Evolutionary conservation across 2,329 filamentous ascomycete genomes (phyloP).

Genomic region (Calonectria hongkongensis): DNA sequence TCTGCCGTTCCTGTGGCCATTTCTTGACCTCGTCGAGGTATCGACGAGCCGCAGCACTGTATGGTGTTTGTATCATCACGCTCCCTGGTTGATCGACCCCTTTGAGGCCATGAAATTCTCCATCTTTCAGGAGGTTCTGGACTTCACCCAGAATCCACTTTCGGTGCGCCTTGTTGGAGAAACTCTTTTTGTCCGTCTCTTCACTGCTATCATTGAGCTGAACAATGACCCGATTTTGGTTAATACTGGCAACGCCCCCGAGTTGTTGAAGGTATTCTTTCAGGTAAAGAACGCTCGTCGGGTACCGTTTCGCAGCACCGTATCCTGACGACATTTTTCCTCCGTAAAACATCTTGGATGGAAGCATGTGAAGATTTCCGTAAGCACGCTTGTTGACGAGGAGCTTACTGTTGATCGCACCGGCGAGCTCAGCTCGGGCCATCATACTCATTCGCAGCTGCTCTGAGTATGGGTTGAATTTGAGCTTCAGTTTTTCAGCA

Average conservation of each 20-base stretch:
- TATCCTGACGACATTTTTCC: slow-evolving; percentile 61
- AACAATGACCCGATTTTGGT: slow-evolving; percentile 62
- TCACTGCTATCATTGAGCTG: slow-evolving; percentile 55
- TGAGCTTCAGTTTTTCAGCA: slow-evolving; percentile 44
- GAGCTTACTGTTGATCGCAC: slow-evolving; percentile 58
- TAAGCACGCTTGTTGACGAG: slow-evolving; percentile 62
- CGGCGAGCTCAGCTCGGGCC: slow-evolving; percentile 60
- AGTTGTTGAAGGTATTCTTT: slow-evolving; percentile 56
- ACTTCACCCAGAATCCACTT: slow-evolving; percentile 61
- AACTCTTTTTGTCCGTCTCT: slow-evolving; percentile 58
- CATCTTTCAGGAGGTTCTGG: slow-evolving; percentile 56
- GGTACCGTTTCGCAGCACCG: slow-evolving; percentile 49
- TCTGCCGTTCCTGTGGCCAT: slow-evolving; percentile 54
- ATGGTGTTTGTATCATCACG: slow-evolving; percentile 67
- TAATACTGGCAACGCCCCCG: slow-evolving; percentile 42
- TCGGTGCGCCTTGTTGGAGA: slow-evolving; percentile 63
- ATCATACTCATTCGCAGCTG: slow-evolving; percentile 62
- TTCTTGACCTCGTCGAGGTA: slow-evolving; percentile 58
- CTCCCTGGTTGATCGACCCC: slow-evolving; percentile 54
- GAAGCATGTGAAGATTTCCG: slow-evolving; percentile 63
- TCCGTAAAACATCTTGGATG: slow-evolving; percentile 65
- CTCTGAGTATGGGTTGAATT: slow-evolving; percentile 57
- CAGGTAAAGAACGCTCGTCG: slow-evolving; percentile 54
- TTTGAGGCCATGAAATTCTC: slow-evolving; percentile 57
- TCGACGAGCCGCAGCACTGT: slow-evolving; percentile 60